A percentile compares a stretch with the other conserved stretches of the same genome.
phyloP scores from a whole-genome alignment of 139 green algal genomes.

The Edaphochlamys debaryana region DNA sequence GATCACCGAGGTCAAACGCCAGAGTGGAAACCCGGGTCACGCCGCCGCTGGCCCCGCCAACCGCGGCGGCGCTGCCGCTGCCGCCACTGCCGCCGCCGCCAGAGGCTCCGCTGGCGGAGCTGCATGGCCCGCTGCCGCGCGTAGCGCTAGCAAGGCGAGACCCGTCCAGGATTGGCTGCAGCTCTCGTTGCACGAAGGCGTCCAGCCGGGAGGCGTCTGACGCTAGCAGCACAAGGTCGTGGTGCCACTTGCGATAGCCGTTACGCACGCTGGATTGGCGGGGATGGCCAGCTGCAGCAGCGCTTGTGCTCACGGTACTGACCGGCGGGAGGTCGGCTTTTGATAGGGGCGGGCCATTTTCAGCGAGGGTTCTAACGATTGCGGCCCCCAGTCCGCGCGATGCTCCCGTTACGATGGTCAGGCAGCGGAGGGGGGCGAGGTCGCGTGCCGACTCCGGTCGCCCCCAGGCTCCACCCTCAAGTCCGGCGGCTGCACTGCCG shows the following conservation, averaged over 20 bases:
- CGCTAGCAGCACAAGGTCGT: conserved; percentile 25
- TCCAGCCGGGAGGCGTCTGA: not conserved
- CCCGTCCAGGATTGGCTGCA: not conserved
- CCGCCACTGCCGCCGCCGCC: not conserved
- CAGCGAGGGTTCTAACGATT: not conserved
- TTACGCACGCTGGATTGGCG: not conserved
- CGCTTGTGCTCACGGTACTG: not conserved
- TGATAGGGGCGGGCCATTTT: not conserved
- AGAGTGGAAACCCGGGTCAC: not conserved
- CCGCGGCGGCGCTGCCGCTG: not conserved
- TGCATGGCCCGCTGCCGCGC: not conserved
- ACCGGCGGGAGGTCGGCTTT: not conserved
- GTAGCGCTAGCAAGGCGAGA: not conserved
- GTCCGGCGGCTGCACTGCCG: no score
- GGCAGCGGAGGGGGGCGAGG: conserved; percentile 3
- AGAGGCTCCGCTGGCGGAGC: no score
- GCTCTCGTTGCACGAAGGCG: not conserved
- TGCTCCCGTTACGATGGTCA: conserved; percentile 20
- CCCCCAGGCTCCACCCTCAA: no score
- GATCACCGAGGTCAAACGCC: conserved; percentile 12
- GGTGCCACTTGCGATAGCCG: not conserved
- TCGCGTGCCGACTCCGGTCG: no score
- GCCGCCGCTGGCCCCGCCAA: not conserved
- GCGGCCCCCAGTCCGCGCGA: conserved; percentile 29
- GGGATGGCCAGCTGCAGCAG: not conserved